Evolutionary conservation across 768 basidiomycete genomes (phyloP), one percentile per base, ranked within the genome.

Genomic region (Roridomyces roridus): DNA sequence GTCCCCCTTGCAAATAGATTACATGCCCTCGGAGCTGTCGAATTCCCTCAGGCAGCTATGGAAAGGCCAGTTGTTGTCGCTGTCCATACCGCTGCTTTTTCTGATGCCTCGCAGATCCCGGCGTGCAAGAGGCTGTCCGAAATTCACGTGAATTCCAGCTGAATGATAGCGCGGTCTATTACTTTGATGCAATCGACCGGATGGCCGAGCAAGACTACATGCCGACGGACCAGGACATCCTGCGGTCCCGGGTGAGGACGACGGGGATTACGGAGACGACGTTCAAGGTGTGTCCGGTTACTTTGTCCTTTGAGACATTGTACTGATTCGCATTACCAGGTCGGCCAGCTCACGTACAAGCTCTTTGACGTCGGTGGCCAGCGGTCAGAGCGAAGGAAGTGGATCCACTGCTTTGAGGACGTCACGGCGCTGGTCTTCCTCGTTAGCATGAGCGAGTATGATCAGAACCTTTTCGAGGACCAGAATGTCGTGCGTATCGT

Each of bases 251-350:
- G 66, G 96, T 98, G 42, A 98, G 97, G 80, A 98, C 96, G 1
- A 98, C 96, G 0, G 96, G 96, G 58, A 98, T 99, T 69, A 96
- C 94, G 1, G 96, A 98, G 77, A 97, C 96, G 21, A 94, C 88
- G 46, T 98, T 99, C 82, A 89, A 89, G 72, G 59, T 56, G 49
- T 9, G 57, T 47, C 28, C n/a, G n/a, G n/a, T n/a, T n/a, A n/a
- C n/a, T 31, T 47, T 15, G 44, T 3, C 28, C 37, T 17, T 28
- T 35, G 20, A 6, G 11, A 28, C 35, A 34, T 34, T 34, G 15
- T 34, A 34, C 31, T 34, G 11, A 25, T 25, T 37, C n/a, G 28
- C 17, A 2, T 5, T 20, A 6, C 11, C 15, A 55, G 45, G 92
- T 97, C 26, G 95, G 95, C 54, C 92, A 97, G 67, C 78, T 96